Evolutionary conservation across 768 basidiomycete genomes (phyloP), one percentile per base, ranked within the genome.

Genomic region (Agrocybe pediades): DNA sequence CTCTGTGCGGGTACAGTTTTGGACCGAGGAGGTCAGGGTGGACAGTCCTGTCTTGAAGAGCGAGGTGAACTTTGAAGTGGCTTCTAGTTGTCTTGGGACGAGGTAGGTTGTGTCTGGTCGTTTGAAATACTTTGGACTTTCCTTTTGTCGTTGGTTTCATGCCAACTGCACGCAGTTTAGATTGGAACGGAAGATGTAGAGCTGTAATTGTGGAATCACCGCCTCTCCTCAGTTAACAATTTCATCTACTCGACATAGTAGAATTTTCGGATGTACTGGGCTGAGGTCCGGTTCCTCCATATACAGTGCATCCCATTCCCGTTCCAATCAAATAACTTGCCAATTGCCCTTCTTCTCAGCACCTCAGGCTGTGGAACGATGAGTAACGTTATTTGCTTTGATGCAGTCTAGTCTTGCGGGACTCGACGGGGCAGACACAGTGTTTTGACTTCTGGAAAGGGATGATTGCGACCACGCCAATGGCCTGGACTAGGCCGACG

Each of bases 301-400:
- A 46, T 27, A n/a, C 45, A 46, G 15, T 9, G 26, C 8, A 26
- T n/a, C 13, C 2, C 45, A 1, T 29, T 21, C 9, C 45, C 45
- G 5, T 17, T 46, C 6, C 25, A 27, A 21, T 46, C 20, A 16
- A 46, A 29, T 24, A 46, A 46, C 20, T 46, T 46, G 2, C 45
- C 45, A 17, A 27, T 46, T 2, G 45, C 4, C 33, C 33, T 36
- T 36, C 33, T 13, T 36, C 11, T 36, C 5, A 36, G 11, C 11
- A 15, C 33, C n/a, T 36, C n/a, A 51, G 17, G 49, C 30, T 1
- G 74, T 78, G 53, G 68, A 86, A 0, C 87, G 87, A 13, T 87
- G 87, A 0, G 83, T 83, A 1, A 86, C 68, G 1, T 76, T 71
- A 62, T 88, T 88, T 41, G 85, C 81, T 50, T 81, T 79, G 55